Base-by-base conservation (phyloP, 805 yeast species). In the Yamadazyma kitorensis region DNA sequence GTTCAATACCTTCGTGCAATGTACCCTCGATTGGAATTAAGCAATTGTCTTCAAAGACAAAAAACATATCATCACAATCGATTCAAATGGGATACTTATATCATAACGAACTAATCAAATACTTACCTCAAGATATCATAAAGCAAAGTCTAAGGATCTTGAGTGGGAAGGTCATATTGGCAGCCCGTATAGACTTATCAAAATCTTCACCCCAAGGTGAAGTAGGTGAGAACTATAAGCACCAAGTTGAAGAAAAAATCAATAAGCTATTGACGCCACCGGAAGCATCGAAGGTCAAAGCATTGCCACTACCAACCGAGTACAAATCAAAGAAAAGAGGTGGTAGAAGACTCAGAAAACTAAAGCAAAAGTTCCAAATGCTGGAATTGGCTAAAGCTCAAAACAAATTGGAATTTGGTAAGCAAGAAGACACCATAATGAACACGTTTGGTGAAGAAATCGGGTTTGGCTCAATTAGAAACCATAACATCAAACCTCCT, bases 311-410 rank as follows among this genome's bases (percentile, higher is more conserved):
- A 4, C 97, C 96, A 0, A 66, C 76, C 12, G 96, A 88, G 36
- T 72, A 70, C 35, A 76, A 80, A 31, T 79, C 91, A 4, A 86
- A 86, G 59, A 85, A 81, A 47, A 69, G 98, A 48, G 97, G 94
- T 2, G 98, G 98, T 1, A 67, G 79, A 44, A 64, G 91, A 36
- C 72, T 83, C 46, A 69, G 95, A 32, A 88, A 87, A 57, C 73
- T 78, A 64, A 87, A 86, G 55, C 85, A 87, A 52, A 79, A 85
- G 51, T 80, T 82, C 59, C 81, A 80, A 49, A 72, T 84, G 71
- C 82, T 95, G 0, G 95, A 88, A 35, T 54, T 85, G 27, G 79
- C 88, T 22, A 82, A 78, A 44, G 83, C 95, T 3, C 95, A 86
- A 49, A 88, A 91, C 54, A 76, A 84, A 50, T 72, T 89, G 76